Evolutionary conservation across 1,139 yeast genomes (phyloP).

Genomic region (Yamadazyma kanchanaburiensis): DNA sequence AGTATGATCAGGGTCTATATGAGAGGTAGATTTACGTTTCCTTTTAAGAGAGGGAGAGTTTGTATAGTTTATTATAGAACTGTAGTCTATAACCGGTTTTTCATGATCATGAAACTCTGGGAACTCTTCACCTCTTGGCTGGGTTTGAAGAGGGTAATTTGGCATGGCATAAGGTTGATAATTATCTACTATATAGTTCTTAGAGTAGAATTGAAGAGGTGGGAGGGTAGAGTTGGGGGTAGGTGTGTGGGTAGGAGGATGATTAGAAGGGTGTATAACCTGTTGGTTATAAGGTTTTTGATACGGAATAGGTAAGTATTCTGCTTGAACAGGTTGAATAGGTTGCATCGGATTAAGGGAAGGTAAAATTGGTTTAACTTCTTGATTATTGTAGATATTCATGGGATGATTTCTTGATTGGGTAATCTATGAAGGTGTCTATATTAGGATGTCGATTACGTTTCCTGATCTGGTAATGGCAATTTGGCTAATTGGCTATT

Average conservation of each 20-base stretch:
- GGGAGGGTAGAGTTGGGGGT: constrained; percentile 2
- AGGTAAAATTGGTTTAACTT: constrained; percentile 14
- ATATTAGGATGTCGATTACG: too few relatives aligned
- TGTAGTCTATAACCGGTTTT: constrained; percentile 27
- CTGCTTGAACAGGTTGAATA: too few relatives aligned
- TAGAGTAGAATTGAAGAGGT: constrained; percentile 7
- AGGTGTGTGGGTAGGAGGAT: not conserved
- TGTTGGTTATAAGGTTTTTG: constrained; percentile 1
- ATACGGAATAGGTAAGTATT: too few relatives aligned
- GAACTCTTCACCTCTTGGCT: not conserved
- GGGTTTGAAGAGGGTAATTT: not conserved
- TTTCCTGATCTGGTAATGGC: too few relatives aligned
- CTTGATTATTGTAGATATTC: constrained; percentile 13
- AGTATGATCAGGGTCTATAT: constrained; percentile 1
- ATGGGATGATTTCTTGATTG: constrained; percentile 2
- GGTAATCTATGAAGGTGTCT: too few relatives aligned
- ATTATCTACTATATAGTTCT: constrained; percentile 1
- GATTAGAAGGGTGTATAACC: not conserved
- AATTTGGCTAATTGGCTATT: too few relatives aligned
- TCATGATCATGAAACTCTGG: constrained; percentile 2
- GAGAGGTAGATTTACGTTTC: constrained; percentile 21
- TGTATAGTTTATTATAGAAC: constrained; percentile 36
- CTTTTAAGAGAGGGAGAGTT: constrained; percentile 34
- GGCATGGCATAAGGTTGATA: not conserved
- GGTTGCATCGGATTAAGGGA: too few relatives aligned